These are phyloP conservation scores for Tricholoma hemisulphureum DNA, from an alignment of 768 basidiomycete genomes.

Conservation along the genomic window DNA sequence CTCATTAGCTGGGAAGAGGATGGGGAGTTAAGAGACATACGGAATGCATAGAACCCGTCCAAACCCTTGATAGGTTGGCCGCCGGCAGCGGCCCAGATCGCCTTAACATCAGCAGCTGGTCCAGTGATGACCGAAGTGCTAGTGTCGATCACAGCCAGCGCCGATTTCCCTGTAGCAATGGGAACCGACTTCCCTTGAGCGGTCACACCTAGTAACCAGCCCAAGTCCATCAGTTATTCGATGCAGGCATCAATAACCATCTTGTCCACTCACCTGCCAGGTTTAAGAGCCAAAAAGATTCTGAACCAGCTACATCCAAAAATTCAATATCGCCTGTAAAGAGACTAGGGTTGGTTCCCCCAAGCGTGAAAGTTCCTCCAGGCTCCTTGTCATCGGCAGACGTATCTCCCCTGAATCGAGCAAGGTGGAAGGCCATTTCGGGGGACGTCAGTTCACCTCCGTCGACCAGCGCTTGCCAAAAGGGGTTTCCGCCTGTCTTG, in stretches of 20 bases:
- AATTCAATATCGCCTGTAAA: conserved; percentile 74
- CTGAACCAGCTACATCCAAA: conserved; percentile 39
- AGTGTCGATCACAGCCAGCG: conserved; percentile 85
- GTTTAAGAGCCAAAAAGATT: conserved; percentile 62
- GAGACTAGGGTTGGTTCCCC: conserved; percentile 58
- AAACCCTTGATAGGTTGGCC: conserved; percentile 38
- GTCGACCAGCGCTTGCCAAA: conserved; percentile 59
- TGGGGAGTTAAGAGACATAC: conserved; percentile 38
- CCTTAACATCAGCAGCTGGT: conserved; percentile 56
- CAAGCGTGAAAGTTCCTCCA: conserved; percentile 74
- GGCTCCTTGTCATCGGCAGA: conserved; percentile 37
- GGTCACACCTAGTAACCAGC: conserved; percentile 48
- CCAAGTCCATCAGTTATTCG: not conserved
- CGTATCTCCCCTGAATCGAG: conserved; percentile 42
- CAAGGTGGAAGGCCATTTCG: conserved; percentile 66
- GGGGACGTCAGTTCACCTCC: conserved; percentile 43
- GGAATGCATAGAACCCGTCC: conserved; percentile 70
- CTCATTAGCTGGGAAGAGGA: too few species aligned
- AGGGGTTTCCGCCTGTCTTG: conserved; percentile 52
- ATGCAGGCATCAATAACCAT: too few species aligned
- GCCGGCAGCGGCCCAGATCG: conserved; percentile 68
- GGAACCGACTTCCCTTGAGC: conserved; percentile 53
- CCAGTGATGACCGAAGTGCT: conserved; percentile 94
- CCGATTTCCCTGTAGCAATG: conserved; percentile 39
- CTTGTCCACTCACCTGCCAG: conserved; percentile 47